Percentiles rank a stretch among this genome's conserved stretches.
Conservation (phyloP, 805 yeast species). For the Zygosaccharomyces rouxii region DNA sequence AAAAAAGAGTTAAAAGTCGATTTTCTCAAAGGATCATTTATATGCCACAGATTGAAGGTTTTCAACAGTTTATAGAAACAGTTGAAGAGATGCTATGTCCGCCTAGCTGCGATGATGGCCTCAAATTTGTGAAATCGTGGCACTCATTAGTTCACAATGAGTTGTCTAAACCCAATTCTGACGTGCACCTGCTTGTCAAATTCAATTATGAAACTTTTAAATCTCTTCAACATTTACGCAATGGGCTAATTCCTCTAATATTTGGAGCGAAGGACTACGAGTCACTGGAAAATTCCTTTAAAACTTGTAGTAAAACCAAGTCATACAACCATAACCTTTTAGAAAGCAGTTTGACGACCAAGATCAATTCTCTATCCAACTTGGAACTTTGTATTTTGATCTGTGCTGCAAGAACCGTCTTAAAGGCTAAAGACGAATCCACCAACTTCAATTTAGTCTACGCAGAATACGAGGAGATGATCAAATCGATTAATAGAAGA, state of each 20-base stretch:
- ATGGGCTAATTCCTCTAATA: constrained; percentile 42
- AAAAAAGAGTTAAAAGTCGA: constrained; percentile 85
- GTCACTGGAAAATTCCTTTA: constrained; percentile 25
- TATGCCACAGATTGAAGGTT: constrained; percentile 46
- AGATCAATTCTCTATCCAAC: constrained; percentile 50
- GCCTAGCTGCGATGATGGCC: constrained; percentile 22
- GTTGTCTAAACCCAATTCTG: constrained; percentile 29
- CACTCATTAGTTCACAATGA: constrained; percentile 38
- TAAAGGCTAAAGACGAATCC: constrained; percentile 51
- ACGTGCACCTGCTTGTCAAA: constrained; percentile 37
- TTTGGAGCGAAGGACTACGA: constrained; percentile 29
- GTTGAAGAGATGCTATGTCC: constrained; percentile 38
- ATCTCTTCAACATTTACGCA: constrained; percentile 50
- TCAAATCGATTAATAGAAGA: constrained; percentile 41
- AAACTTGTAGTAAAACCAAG: constrained; percentile 17
- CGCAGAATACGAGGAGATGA: constrained; percentile 64
- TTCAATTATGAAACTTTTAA: constrained; percentile 55
- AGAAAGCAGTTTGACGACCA: constrained; percentile 24
- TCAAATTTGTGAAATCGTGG: constrained; percentile 35
- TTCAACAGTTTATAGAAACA: constrained; percentile 49
- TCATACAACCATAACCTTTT: constrained; percentile 31
- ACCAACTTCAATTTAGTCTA: constrained; percentile 74
- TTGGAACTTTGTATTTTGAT: constrained; percentile 68
- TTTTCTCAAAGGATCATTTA: constrained; percentile 75
- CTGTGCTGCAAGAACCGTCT: constrained; percentile 67